Percentiles rank a stretch among this genome's conserved stretches.
These are phyloP conservation scores for Calonectria hawksworthii DNA, from an alignment of 2,329 filamentous ascomycete species.

Conservation along the genomic window DNA sequence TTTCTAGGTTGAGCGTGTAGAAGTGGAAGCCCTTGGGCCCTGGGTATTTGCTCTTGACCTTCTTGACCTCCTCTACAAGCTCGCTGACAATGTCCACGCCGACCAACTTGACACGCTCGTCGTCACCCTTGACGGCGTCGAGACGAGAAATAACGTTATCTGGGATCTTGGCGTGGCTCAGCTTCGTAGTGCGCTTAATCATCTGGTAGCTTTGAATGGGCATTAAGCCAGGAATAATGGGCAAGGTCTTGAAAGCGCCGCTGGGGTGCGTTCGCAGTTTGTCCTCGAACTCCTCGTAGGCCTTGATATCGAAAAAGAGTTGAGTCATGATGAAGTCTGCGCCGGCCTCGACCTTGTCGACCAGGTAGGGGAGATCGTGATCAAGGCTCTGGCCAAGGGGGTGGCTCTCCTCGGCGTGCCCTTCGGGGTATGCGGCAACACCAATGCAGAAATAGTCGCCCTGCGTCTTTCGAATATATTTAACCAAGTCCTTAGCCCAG, in stretches of 20 bases:
- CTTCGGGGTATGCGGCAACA: constrained; percentile 95
- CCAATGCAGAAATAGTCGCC: constrained; percentile 97
- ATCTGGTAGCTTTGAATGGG: constrained; percentile 98
- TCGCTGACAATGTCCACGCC: constrained; percentile 88
- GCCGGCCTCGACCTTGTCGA: constrained; percentile 91
- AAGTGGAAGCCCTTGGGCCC: constrained; percentile 91
- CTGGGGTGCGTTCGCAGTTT: constrained; percentile 84
- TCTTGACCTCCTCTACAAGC: constrained; percentile 83
- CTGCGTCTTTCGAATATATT: constrained; percentile 87
- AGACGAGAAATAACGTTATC: constrained; percentile 77
- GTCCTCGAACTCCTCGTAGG: constrained; percentile 85
- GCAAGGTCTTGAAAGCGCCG: constrained; percentile 86
- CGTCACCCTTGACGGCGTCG: constrained; percentile 81
- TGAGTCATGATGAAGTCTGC: constrained; percentile 99
- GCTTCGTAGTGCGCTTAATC: constrained; percentile 91
- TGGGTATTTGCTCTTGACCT: constrained; percentile 68
- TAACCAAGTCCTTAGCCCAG: constrained; percentile 90
- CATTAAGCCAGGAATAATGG: constrained; percentile 96
- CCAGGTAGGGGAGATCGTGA: constrained; percentile 87
- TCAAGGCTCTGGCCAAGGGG: constrained; percentile 78
- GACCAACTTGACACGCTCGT: constrained; percentile 84
- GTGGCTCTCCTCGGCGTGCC: constrained; percentile 91
- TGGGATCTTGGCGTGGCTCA: constrained; percentile 90
- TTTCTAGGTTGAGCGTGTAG: constrained; percentile 96
- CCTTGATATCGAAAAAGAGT: constrained; percentile 91